A percentile compares a stretch with the other conserved stretches of the same genome.
Evolutionary conservation across 768 basidiomycete species (phyloP).

Genomic region (Dendrothele bispora): DNA sequence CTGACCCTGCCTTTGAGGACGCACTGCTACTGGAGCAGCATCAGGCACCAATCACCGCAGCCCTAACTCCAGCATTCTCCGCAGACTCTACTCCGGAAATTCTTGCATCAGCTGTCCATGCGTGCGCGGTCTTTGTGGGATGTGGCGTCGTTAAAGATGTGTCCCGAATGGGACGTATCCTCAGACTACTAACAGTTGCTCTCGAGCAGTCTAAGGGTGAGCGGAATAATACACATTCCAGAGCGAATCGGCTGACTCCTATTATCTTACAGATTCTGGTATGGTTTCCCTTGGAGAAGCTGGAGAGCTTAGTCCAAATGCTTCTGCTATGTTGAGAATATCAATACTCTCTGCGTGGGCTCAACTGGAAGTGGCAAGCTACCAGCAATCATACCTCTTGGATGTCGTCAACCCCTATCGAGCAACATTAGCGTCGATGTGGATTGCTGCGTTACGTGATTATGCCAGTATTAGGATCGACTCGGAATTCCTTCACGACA

Average conservation of each 20-base stretch:
- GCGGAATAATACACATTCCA: constrained; percentile 10
- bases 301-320: constrained; percentile 87
- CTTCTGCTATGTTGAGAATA: constrained; percentile 91
- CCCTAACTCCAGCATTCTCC: constrained; percentile 94
- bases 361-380: constrained; percentile 79
- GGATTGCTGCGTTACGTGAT: constrained; percentile 87
- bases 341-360: constrained; percentile 96
- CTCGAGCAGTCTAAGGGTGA: constrained; percentile 88
- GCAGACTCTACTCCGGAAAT: constrained; percentile 96
- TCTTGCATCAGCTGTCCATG: constrained; percentile 85
- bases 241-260: background rate
- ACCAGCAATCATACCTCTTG: constrained; percentile 70
- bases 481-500: constrained; percentile 80
- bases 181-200: constrained; percentile 84
- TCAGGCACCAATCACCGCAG: constrained; percentile 97
- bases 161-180: constrained; percentile 87
- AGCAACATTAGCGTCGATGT: constrained; percentile 71
- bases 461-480: constrained; percentile 90
- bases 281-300: constrained; percentile 86
- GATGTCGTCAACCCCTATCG: constrained; percentile 84
- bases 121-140: constrained; percentile 94
- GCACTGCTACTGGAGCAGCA: constrained; percentile 92
- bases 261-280: constrained; percentile 59
- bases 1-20: constrained; percentile 92
- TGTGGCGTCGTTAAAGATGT: constrained; percentile 93